phyloP scores from a whole-genome alignment of 2,329 filamentous ascomycete genomes.

The Parastagonospora avenae region DNA sequence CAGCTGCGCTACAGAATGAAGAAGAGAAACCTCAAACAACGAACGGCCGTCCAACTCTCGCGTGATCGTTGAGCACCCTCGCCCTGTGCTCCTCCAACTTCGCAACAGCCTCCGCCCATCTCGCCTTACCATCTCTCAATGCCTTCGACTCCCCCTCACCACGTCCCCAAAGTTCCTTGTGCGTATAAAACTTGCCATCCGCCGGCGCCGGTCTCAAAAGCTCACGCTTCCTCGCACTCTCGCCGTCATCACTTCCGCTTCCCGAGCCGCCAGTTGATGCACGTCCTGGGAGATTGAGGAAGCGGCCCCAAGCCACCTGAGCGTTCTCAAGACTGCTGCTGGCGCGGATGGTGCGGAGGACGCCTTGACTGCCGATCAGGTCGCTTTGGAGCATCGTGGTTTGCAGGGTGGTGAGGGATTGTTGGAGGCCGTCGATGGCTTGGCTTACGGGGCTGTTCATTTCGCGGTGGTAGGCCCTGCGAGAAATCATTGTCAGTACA shows the following conservation, averaged over 20 bases:
- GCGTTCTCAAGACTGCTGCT: conserved; percentile 38
- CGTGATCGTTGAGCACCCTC: background rate
- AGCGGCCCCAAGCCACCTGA: conserved; percentile 37
- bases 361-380: conserved; percentile 31
- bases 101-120: conserved; percentile 2
- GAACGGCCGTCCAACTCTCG: conserved; percentile 11
- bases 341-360: conserved; percentile 44
- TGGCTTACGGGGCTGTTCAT: conserved; percentile 42
- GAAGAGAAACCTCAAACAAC: conserved; percentile 9
- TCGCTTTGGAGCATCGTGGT: conserved; percentile 30
- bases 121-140: background rate
- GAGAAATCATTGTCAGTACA: conserved; percentile 2
- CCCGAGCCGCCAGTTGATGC: background rate
- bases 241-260: background rate
- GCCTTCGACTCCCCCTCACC: background rate
- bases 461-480: conserved; percentile 41
- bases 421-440: conserved; percentile 37
- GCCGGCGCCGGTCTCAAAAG: conserved; percentile 8
- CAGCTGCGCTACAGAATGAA: background rate
- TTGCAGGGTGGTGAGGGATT: conserved; percentile 37
- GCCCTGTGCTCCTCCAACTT: conserved; percentile 4
- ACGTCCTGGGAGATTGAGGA: conserved; percentile 38
- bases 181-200: conserved; percentile 27
- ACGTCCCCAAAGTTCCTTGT: conserved; percentile 36
- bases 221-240: background rate